Evolutionary conservation across 140 eudicot genomes (phyloP), one percentile per base, ranked within the genome.

Genomic region (Stevia rebaudiana): DNA sequence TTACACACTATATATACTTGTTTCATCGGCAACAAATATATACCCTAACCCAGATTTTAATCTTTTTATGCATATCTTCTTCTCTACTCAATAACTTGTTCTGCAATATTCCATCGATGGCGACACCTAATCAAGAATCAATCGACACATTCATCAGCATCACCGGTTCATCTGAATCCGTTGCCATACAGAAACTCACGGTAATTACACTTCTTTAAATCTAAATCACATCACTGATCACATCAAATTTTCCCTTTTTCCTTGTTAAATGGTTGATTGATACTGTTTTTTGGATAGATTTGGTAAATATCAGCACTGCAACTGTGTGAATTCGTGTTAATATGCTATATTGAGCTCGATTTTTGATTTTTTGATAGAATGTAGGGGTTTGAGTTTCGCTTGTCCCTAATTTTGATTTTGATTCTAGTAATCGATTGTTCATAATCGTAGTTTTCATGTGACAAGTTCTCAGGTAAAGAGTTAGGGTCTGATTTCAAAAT

Each of bases 41-140:
- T 56, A 56, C 63, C 63, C 63, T 56, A 56, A 56, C 41, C 17
- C 61, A 55, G 61, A 30, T 46, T 16, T 46, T 46, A 46, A 46
- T 8, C 24, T 11, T 16, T 7, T 46, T n/a, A 7, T 16, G 24
- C 23, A 17, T 48, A 56, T 56, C 25, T 31, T 56, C 63, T 56
- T 57, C 68, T 15, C 47, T 21, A 73, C 46, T 67, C 37, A 48
- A 35, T 58, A 37, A 65, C 53, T 43, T 74, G 69, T 75, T 68
- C 64, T 66, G 39, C 63, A 74, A 40, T 56, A 68, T 51, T 63
- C 62, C 58, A 43, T 9, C 67, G 31, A 83, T 83, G 90, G 83
- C 86, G 72, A 77, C 83, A 71, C 84, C 83, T n/a, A 66, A 77
- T 80, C 90, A 76, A 42, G 86, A 84, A 71, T 64, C 82, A 61